Conservation (phyloP, 257 asterid genomes). For the Primulina tabacum region DNA sequence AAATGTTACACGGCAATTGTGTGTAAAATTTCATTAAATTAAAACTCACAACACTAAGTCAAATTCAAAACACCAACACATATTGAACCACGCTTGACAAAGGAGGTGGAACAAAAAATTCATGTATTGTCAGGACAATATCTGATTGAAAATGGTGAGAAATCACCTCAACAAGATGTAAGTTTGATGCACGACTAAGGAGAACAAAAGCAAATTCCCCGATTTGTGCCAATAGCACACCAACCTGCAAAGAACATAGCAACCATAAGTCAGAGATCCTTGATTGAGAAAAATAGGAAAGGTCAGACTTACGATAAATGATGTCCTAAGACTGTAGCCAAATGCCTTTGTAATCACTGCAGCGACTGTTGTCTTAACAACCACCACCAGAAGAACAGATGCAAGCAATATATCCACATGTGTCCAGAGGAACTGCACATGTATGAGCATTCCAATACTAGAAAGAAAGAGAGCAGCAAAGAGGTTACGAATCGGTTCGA, state of each 20-base stretch:
- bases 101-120: not conserved
- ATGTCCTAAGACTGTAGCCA: slow-evolving; percentile 72
- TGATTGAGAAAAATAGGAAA: slow-evolving; percentile 11
- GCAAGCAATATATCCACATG: slow-evolving; percentile 96
- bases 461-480: slow-evolving; percentile 96
- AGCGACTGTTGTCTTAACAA: slow-evolving; percentile 75
- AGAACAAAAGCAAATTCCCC: slow-evolving; percentile 98
- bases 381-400: slow-evolving; percentile 82
- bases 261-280: slow-evolving; percentile 19
- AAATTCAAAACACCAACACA: not conserved
- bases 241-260: slow-evolving; percentile 51
- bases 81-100: not conserved
- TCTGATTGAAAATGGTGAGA: slow-evolving; percentile 23
- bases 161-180: slow-evolving; percentile 75
- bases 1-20: not conserved
- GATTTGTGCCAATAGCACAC: slow-evolving; percentile 83
- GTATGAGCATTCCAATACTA: slow-evolving; percentile 94
- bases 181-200: slow-evolving; percentile 87
- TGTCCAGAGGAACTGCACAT: slow-evolving; percentile 90
- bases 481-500: slow-evolving; percentile 93
- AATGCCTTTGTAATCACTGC: slow-evolving; percentile 67
- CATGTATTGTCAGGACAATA: not conserved
- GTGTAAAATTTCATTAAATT: slow-evolving; percentile 5
- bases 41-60: not conserved
- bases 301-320: slow-evolving; percentile 58